phyloP scores from a whole-genome alignment of 306 rosid genomes.

The Clitoria ternatea region DNA sequence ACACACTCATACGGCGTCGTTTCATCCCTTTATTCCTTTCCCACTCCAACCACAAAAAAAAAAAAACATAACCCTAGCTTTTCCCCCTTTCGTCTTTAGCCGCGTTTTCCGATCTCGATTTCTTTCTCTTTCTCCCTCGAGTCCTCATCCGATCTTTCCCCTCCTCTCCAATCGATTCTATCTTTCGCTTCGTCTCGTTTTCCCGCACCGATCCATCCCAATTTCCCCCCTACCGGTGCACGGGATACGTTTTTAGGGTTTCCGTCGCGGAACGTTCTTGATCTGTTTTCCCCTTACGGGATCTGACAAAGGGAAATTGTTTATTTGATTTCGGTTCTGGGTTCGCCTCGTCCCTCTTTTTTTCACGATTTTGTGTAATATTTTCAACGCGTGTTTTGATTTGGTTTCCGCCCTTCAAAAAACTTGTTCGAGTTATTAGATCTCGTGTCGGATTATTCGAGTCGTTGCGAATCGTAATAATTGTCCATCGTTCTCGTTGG shows the following conservation, averaged over 20 bases:
- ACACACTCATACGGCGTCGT: slow-evolving; percentile 41
- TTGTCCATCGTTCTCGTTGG: slow-evolving; percentile 15
- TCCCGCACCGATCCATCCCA: slow-evolving; percentile 33
- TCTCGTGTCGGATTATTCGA: background rate
- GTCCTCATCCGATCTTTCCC: slow-evolving; percentile 24
- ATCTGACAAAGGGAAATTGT: slow-evolving; percentile 24
- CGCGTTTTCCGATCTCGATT: slow-evolving; percentile 52
- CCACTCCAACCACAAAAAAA: slow-evolving; percentile 24
- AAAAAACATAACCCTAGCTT: slow-evolving; percentile 50
- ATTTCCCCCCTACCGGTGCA: slow-evolving; percentile 6
- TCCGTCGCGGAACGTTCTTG: slow-evolving; percentile 31
- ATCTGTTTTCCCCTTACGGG: slow-evolving; percentile 31
- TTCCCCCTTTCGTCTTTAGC: slow-evolving; percentile 46
- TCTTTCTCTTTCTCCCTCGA: slow-evolving; percentile 20
- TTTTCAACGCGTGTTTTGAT: slow-evolving; percentile 8
- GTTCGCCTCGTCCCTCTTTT: background rate
- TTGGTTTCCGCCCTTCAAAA: slow-evolving; percentile 10
- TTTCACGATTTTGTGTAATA: slow-evolving; percentile 17
- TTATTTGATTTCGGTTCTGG: slow-evolving; percentile 17
- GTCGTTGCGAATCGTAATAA: background rate
- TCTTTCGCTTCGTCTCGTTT: background rate
- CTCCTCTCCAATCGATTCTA: background rate
- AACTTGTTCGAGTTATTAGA: slow-evolving; percentile 16
- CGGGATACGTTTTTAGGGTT: slow-evolving; percentile 45
- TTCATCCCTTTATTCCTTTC: slow-evolving; percentile 31